Percentiles rank a stretch among this genome's conserved stretches.
phyloP scores from a whole-genome alignment of 306 rosid species.

The Trifolium pratense region DNA sequence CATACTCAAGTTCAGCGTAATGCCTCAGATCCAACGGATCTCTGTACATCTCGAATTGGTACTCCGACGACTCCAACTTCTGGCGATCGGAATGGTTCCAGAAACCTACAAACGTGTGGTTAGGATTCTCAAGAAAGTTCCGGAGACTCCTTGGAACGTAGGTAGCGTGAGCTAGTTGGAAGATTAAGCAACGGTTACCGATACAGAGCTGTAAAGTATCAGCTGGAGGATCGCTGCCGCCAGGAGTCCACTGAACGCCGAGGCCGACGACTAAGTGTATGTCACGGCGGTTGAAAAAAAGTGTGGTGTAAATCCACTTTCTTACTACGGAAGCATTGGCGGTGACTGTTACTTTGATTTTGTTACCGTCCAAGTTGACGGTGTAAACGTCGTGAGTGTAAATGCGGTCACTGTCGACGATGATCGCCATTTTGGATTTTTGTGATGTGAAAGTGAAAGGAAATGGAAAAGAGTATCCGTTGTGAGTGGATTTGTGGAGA shows the following conservation, averaged over 20 bases:
- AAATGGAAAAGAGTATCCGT: neutral
- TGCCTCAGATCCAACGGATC: constrained; percentile 39
- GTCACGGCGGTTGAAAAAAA: neutral
- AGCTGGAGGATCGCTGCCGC: constrained; percentile 15
- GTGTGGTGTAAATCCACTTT: constrained; percentile 33
- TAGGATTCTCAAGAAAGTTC: constrained; percentile 23
- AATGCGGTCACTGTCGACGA: neutral
- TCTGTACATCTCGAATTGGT: neutral
- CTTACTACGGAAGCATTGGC: constrained; percentile 38
- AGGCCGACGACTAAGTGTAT: constrained; percentile 45
- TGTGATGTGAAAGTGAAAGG: neutral
- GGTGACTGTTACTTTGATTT: neutral
- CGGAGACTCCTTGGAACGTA: constrained; percentile 22
- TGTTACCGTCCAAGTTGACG: neutral
- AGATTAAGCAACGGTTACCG: constrained; percentile 50
- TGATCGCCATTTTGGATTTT: neutral
- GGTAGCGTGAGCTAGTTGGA: constrained; percentile 36
- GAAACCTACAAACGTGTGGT: constrained; percentile 48
- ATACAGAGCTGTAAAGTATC: constrained; percentile 52
- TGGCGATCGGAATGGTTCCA: constrained; percentile 37
- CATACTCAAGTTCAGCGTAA: neutral
- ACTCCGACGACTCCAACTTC: neutral
- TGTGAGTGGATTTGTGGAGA: neutral
- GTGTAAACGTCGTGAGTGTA: neutral
- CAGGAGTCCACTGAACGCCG: constrained; percentile 59